A percentile compares a stretch with the other conserved stretches of the same genome.
phyloP scores from a whole-genome alignment of 2,329 filamentous ascomycete genomes.

The Cercospora janseana region DNA sequence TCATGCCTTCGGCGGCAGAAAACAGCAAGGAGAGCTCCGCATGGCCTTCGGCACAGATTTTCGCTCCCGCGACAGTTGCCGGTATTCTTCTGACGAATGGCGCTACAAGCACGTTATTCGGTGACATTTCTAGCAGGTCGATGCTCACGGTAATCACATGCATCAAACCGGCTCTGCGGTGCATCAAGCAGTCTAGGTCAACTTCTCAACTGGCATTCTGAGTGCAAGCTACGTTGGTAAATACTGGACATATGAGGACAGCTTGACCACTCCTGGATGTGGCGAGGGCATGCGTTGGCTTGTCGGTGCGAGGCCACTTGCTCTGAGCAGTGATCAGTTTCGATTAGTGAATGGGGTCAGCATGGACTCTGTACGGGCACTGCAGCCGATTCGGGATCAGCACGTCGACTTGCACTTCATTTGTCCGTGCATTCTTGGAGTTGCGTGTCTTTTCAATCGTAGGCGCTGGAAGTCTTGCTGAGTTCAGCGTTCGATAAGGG shows the following conservation, averaged over 20 bases:
- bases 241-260: background rate
- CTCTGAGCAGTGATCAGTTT: constrained; percentile 1
- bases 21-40: background rate
- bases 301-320: background rate
- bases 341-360: background rate
- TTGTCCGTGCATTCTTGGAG: background rate
- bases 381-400: constrained; percentile 3
- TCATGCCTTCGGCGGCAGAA: constrained; percentile 2
- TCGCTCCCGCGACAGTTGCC: background rate
- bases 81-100: background rate
- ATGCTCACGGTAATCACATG: background rate
- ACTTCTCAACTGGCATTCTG: background rate
- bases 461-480: too few species aligned
- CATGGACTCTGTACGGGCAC: constrained; percentile 1
- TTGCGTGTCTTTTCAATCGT: background rate
- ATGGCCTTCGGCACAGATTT: constrained; percentile 1
- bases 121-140: background rate
- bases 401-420: background rate
- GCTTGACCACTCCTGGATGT: background rate
- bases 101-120: constrained; percentile 1
- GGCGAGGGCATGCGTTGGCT: background rate
- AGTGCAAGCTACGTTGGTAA: background rate
- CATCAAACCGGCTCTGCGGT: background rate
- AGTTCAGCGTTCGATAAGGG: too few species aligned
- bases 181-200: background rate